Percentiles rank a stretch among this genome's conserved stretches.
Conservation (phyloP, 2,329 filamentous ascomycete species). For the Stagonosporopsis vannaccii region DNA sequence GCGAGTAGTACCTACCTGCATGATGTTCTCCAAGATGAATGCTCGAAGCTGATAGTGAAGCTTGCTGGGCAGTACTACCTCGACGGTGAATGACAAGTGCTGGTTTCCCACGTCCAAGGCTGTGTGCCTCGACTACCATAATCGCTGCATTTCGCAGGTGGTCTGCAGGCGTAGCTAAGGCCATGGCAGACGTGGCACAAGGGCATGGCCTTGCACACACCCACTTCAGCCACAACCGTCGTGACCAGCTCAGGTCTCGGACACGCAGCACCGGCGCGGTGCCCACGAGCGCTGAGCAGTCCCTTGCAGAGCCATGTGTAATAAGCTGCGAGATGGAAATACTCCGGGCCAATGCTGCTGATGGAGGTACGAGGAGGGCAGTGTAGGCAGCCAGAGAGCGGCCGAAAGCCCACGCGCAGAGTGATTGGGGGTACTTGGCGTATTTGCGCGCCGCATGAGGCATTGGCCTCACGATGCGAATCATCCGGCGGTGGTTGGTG, state of each 20-base stretch:
- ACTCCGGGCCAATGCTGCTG: constrained; percentile 12
- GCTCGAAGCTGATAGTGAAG: too few species aligned
- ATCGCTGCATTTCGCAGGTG: too few species aligned
- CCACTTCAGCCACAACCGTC: neutral
- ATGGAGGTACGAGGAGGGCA: constrained; percentile 4
- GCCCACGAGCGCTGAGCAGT: neutral
- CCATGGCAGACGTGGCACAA: neutral
- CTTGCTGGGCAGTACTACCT: too few species aligned
- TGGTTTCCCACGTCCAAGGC: too few species aligned
- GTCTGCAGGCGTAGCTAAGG: too few species aligned
- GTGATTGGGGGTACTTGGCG: neutral
- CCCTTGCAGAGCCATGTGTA: constrained; percentile 12
- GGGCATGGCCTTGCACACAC: neutral
- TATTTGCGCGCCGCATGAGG: constrained; percentile 3
- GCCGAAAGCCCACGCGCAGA: neutral
- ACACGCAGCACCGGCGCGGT: neutral
- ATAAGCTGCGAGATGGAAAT: neutral
- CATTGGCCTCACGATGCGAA: constrained; percentile 4
- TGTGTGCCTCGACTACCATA: too few species aligned
- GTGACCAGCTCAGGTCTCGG: neutral
- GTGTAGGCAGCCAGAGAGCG: neutral
- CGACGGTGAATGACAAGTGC: too few species aligned
- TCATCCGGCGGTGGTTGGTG: neutral
- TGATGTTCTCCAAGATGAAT: too few species aligned
- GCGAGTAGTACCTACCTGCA: too few species aligned